Percentiles rank a stretch among this genome's conserved stretches.
Conservation (phyloP, 1,284 basidiomycete species). For the Ganoderma leucocontextum region DNA sequence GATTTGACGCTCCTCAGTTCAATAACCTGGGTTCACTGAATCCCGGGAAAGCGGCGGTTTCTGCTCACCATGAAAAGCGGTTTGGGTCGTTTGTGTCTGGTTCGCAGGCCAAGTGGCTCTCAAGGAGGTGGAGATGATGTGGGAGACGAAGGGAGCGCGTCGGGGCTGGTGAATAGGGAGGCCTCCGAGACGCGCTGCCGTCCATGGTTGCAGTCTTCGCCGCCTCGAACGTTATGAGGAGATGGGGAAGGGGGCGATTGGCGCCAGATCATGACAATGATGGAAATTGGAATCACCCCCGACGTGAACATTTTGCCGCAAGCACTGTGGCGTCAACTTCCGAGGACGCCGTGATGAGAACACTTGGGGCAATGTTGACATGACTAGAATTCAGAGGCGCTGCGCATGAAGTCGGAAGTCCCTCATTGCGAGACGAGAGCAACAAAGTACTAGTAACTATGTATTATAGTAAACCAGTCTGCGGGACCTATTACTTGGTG, state of each 20-base stretch:
- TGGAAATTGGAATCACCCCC: constrained; percentile 31
- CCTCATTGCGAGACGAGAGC: too few species aligned
- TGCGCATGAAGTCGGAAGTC: too few species aligned
- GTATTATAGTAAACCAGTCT: too few species aligned
- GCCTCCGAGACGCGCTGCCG: constrained; percentile 29
- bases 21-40: neutral
- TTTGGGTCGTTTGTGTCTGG: neutral
- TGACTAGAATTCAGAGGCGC: neutral
- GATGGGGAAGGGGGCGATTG: constrained; percentile 31
- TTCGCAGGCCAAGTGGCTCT: neutral
- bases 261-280: constrained; percentile 32
- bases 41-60: neutral
- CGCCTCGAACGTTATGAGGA: constrained; percentile 29
- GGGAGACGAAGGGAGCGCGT: neutral
- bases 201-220: constrained; percentile 25
- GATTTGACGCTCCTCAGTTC: neutral
- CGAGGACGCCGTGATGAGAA: neutral
- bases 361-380: neutral
- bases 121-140: neutral
- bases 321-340: neutral
- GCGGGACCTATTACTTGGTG: too few species aligned
- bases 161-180: constrained; percentile 1
- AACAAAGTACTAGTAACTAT: too few species aligned
- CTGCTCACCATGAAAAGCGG: constrained; percentile 2
- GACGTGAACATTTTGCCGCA: neutral